Evolutionary conservation across 2,329 filamentous ascomycete genomes (phyloP).

Genomic region (Beauveria pseudobassiana): DNA sequence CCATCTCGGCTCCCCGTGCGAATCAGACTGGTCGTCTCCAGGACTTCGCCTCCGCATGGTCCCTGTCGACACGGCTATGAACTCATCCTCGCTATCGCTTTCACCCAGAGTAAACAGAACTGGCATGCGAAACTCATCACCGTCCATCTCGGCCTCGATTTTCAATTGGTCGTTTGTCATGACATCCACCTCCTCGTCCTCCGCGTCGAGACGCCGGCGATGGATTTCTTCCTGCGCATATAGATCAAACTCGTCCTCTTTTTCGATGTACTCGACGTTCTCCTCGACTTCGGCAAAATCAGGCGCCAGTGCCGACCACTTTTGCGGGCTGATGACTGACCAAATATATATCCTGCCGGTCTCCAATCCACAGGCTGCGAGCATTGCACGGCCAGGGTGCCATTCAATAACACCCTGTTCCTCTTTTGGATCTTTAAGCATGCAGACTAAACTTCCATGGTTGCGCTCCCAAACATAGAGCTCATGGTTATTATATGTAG

Average conservation of each 20-base stretch:
- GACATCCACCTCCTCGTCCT: slow-evolving; percentile 92
- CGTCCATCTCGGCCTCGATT: slow-evolving; percentile 42
- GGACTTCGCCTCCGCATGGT: slow-evolving; percentile 84
- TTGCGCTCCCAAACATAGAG: slow-evolving; percentile 97
- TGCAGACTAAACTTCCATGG: slow-evolving; percentile 89
- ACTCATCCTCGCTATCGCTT: slow-evolving; percentile 92
- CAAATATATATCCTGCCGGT: slow-evolving; percentile 91
- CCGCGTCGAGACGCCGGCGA: slow-evolving; percentile 78
- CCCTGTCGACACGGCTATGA: slow-evolving; percentile 59
- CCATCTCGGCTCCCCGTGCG: slow-evolving; percentile 42
- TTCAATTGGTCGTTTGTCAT: slow-evolving; percentile 65
- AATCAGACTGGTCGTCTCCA: slow-evolving; percentile 60
- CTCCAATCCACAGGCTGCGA: slow-evolving; percentile 88
- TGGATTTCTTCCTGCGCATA: slow-evolving; percentile 92
- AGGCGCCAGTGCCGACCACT: slow-evolving; percentile 93
- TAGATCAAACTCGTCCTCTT: slow-evolving; percentile 96
- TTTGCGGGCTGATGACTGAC: slow-evolving; percentile 90
- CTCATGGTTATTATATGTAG: slow-evolving; percentile 97
- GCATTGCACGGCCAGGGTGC: slow-evolving; percentile 81
- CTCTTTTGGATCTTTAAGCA: slow-evolving; percentile 93
- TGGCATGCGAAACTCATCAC: slow-evolving; percentile 76
- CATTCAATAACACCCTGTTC: slow-evolving; percentile 96
- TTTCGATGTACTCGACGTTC: slow-evolving; percentile 93
- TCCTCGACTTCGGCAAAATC: slow-evolving; percentile 98
- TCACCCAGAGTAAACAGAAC: slow-evolving; percentile 88